Evolutionary conservation across 345 rosid species (phyloP), one percentile per base, ranked within the genome.

Genomic region (Punica granatum): DNA sequence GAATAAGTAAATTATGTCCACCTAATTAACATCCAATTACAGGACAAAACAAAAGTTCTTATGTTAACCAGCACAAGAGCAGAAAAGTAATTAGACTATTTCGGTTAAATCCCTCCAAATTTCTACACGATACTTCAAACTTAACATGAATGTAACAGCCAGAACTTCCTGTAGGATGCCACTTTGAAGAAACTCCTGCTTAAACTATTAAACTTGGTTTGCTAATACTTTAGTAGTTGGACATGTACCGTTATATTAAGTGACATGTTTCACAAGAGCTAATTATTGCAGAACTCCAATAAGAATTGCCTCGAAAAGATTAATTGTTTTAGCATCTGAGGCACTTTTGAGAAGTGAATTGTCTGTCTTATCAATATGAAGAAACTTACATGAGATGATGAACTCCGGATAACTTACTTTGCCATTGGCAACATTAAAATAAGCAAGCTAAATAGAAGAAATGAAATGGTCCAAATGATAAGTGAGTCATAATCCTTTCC

Each of bases 1-100:
- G 91, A 74, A 90, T 75, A 61, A 93, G 80, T 49, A 93, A 76
- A 77, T 90, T 93, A 76, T 93, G 98, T 73, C 97, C 98, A 61
- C 96, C 98, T 90, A 65, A 46, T 63, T 69, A 69, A 66, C 36
- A 70, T 39, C 63, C 25, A 65, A 56, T 43, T 44, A 46, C n/a
- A 54, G 18, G 21, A 67, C 39, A 58, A 39, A 37, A 7, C 33
- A 71, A 28, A 51, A 51, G 54, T 10, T 26, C 61, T 56, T 56
- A 12, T 15, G 2, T 26, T 28, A 5, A 56, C 19, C 9, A 4
- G 11, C 30, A 37, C n/a, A 53, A 18, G 44, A 65, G 30, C 59
- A 59, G n/a, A 53, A 43, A 74, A 63, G 7, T 39, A 36, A 64
- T 60, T 79, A 84, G 30, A 53, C 12, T 16, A 58, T 30, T 39